Percentiles rank a stretch among this genome's conserved stretches.
Evolutionary conservation across 306 rosid species (phyloP).

Genomic region (Medicago lupulina): DNA sequence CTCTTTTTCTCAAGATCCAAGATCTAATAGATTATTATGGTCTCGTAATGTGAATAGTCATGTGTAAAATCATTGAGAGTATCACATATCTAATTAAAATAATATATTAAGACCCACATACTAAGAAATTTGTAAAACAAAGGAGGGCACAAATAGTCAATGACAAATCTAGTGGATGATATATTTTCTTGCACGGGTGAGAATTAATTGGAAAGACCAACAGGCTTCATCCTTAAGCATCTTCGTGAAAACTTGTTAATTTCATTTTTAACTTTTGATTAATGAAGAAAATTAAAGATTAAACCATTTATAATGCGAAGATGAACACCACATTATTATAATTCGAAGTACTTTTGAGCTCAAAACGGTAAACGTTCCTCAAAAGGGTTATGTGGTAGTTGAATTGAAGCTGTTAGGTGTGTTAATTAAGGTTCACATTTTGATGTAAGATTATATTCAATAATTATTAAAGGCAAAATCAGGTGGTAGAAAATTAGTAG

Average conservation of each 20-base stretch:
- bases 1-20: constrained; percentile 25
- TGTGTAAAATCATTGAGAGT: constrained; percentile 50
- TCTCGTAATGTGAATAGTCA: constrained; percentile 46
- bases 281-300: constrained; percentile 12
- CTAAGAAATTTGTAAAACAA: constrained; percentile 6
- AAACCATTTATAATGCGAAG: not conserved
- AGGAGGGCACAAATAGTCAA: constrained; percentile 33
- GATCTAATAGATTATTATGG: constrained; percentile 33
- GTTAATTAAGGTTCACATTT: constrained; percentile 37
- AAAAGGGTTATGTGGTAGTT: not conserved
- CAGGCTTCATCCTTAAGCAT: constrained; percentile 33
- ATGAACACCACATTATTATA: too few relatives aligned
- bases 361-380: not conserved
- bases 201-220: constrained; percentile 4
- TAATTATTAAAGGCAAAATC: constrained; percentile 25
- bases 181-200: constrained; percentile 42
- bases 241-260: constrained; percentile 21
- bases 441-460: constrained; percentile 36
- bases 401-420: too few relatives aligned
- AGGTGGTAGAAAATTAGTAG: constrained; percentile 29
- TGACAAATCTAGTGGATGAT: constrained; percentile 35
- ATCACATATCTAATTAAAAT: constrained; percentile 26
- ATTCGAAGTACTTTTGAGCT: not conserved
- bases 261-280: constrained; percentile 2
- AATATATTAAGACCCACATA: constrained; percentile 13